Base-by-base conservation (phyloP, 1,284 basidiomycete species). In the Ustilago curta region DNA sequence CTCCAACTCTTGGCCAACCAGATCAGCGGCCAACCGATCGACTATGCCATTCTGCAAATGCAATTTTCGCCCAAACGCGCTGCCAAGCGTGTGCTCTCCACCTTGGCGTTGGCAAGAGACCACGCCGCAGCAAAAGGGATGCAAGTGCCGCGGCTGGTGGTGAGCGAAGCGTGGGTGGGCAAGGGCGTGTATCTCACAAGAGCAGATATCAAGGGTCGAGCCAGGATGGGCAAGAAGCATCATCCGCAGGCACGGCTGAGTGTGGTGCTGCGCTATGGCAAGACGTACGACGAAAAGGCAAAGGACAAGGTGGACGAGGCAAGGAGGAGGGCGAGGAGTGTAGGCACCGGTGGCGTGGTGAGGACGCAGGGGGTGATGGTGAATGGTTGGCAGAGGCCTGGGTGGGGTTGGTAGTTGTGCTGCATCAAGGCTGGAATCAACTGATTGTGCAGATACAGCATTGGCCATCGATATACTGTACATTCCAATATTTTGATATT, bases 21-120 rank as follows among this genome's bases (percentile, higher is more conserved):
- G 85, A 93, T 98, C 76, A 88, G 92, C 9, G 80, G 79, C 2
- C 79, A 83, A 52, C 82, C 82, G 3, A 80, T 84, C 66, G 95
- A 97, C 86, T 91, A 92, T 82, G 95, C 96, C 27, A 95, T 99
- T 82, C 87, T 98, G 55, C 96, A 99, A 84, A 96, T 98, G 92
- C 90, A 93, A 84, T 97, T 97, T 85, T 92, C 91, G 77, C 91
- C 95, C 85, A 97, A 97, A 87, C 89, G 94, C 16, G 93, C 92
- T 11, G 91, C 93, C 62, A 89, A 88, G 48, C 90, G 93, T 70
- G 90, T 99, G 62, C 91, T 94, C 89, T 92, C 91, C 77, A 95
- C 95, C 88, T 88, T 98, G 49, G 91, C 90, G 6, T 89, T 93
- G 4, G 95, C 95, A 9, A 91, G 93, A 81, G 90, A 94, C 80